Evolutionary conservation across 148 eudicot species (phyloP).

Genomic region (Camellia sinensis): DNA sequence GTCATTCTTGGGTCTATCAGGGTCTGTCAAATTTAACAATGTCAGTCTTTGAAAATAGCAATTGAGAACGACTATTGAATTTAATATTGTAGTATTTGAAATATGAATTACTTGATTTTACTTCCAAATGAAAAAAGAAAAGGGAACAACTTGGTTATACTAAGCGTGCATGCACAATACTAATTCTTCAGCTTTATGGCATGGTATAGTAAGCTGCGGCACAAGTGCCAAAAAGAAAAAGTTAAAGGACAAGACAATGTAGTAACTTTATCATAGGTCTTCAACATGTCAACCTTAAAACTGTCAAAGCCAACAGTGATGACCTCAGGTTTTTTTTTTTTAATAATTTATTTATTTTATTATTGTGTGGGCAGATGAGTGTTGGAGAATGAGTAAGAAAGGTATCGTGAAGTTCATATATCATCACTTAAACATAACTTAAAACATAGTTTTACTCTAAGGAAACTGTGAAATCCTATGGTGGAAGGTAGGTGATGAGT

Average conservation of each 20-base stretch:
- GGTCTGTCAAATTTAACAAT: slow-evolving; percentile 33
- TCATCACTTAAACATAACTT: neutral
- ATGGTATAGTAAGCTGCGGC: neutral
- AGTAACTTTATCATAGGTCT: neutral
- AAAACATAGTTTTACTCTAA: neutral
- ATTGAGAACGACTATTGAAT: slow-evolving; percentile 21
- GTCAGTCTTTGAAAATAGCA: neutral
- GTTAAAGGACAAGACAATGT: neutral
- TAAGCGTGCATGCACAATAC: neutral
- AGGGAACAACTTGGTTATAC: neutral
- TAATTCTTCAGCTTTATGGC: neutral
- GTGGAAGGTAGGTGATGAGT: too few species aligned
- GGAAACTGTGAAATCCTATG: neutral
- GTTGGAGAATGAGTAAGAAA: neutral
- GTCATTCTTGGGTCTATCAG: slow-evolving; percentile 66
- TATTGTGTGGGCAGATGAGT: neutral
- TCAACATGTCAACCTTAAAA: neutral
- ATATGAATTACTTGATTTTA: neutral
- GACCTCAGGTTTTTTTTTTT: too few species aligned
- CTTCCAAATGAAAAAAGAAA: neutral
- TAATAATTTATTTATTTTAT: too few species aligned
- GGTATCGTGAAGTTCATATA: neutral
- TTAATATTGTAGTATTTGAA: neutral
- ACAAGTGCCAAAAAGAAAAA: neutral
- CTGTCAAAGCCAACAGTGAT: neutral